Evolutionary conservation across 1,284 basidiomycete species (phyloP).

Genomic region (Phlebopus sp.): DNA sequence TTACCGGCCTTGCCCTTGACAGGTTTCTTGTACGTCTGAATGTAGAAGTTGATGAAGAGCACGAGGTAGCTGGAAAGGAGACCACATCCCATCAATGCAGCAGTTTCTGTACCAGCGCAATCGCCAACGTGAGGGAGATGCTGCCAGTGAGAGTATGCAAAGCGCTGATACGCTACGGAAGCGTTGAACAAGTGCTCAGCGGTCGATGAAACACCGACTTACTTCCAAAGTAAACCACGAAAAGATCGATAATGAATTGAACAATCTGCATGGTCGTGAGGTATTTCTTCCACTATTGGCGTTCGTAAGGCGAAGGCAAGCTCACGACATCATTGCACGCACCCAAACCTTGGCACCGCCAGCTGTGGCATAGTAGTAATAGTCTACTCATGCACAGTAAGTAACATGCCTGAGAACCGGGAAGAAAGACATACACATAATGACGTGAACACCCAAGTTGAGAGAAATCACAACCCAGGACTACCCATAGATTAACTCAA

Average conservation of each 20-base stretch:
- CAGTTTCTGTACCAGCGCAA: constrained; percentile 87
- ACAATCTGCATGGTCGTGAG: constrained; percentile 94
- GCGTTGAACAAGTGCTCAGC: constrained; percentile 12
- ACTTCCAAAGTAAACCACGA: constrained; percentile 92
- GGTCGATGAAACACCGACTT: constrained; percentile 37
- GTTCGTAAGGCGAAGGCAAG: constrained; percentile 4
- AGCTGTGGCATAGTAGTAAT: constrained; percentile 97
- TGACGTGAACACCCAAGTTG: constrained; percentile 93
- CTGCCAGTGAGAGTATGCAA: constrained; percentile 62
- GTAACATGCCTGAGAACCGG: constrained; percentile 1
- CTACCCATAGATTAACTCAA: constrained; percentile 39
- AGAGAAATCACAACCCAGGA: constrained; percentile 96
- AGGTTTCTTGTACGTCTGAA: constrained; percentile 79
- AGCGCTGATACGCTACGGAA: constrained; percentile 78
- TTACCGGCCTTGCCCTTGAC: constrained; percentile 41
- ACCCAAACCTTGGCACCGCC: constrained; percentile 96
- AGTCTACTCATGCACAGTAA: constrained; percentile 54
- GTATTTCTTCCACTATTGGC: constrained; percentile 89
- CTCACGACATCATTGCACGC: constrained; percentile 24
- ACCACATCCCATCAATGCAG: constrained; percentile 87
- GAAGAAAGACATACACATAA: constrained; percentile 80
- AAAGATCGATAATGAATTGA: constrained; percentile 91
- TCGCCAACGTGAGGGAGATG: constrained; percentile 69
- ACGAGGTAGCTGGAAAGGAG: constrained; percentile 88
- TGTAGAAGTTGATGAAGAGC: constrained; percentile 90